Base-by-base conservation (phyloP, 169 alveolate species). In the Plasmodium relictum region DNA sequence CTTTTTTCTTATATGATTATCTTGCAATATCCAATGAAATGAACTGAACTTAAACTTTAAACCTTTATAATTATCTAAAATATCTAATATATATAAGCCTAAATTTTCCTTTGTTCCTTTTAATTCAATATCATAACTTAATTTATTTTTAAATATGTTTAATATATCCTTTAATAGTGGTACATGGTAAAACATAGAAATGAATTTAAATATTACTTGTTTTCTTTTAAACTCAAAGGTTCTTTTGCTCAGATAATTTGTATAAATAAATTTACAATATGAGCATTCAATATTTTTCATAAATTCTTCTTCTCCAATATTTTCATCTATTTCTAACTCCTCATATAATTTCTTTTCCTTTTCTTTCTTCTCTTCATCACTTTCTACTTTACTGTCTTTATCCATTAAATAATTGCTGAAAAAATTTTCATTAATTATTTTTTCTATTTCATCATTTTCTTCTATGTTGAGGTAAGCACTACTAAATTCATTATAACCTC, bases 101-200 rank as follows among this genome's bases (percentile, higher is more conserved):
- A 83, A 56, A 41, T 83, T 24, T 83, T 83, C 91, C 14, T 69
- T 68, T 10, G 72, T 83, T 54, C 91, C 91, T 71, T 83, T 83
- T 26, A 83, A 63, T 62, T 83, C 91, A 22, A 83, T 83, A 62
- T 83, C 91, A 61, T 83, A 83, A 0, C 74, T 54, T 54, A 83
- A 16, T 54, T 83, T 56, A n/a, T 68, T 61, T 45, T 83, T 62
- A 41, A 52, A 83, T 39, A 69, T 0, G 12, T 83, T 70, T 56
- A 83, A 18, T 18, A 83, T 2, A 83, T 83, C 85, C 39, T 20
- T 58, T 39, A 83, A 37, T 26, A 83, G 59, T 1, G 91, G 91
- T n/a, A 70, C 73, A 31, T 83, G 85, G 20, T 68, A 83, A 48
- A 83, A 83, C 37, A 18, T 83, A 0, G 86, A 69, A 0, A 83